phyloP scores from a whole-genome alignment of 2,329 filamentous ascomycete species.

The Xylaria sp. region DNA sequence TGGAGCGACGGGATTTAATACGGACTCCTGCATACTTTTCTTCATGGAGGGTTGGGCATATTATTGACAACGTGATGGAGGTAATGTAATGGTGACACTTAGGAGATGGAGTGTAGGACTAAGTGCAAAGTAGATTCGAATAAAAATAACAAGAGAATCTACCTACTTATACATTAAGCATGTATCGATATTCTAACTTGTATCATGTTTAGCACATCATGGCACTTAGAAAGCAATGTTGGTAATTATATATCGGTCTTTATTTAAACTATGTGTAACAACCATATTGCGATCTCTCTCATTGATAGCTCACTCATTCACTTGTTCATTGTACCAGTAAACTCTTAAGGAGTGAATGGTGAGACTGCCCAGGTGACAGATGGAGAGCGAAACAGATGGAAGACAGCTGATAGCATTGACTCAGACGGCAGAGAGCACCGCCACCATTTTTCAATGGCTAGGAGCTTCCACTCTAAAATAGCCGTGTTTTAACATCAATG shows the following conservation, averaged over 20 bases:
- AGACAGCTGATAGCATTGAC: no score
- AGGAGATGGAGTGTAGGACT: neutral
- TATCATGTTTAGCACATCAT: no score
- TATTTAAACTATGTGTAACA: no score
- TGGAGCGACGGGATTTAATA: constrained; percentile 27
- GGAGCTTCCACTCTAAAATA: neutral
- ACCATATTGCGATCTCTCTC: no score
- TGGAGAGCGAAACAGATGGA: no score
- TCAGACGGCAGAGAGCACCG: constrained; percentile 22
- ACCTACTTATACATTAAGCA: neutral
- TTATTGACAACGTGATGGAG: neutral
- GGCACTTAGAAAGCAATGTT: no score
- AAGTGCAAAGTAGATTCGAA: constrained; percentile 2
- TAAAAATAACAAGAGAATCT: constrained; percentile 2
- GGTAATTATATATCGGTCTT: no score
- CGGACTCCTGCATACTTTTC: neutral
- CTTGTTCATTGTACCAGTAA: no score
- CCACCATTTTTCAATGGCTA: neutral
- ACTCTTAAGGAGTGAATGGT: neutral
- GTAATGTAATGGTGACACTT: constrained; percentile 23
- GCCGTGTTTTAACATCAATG: neutral
- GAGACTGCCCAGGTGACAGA: no score
- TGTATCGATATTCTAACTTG: no score
- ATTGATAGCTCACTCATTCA: no score
- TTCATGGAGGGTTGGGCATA: neutral